These are phyloP conservation scores for Sedum album DNA, from an alignment of 164 flowering plant genomes.

Conservation along the genomic window DNA sequence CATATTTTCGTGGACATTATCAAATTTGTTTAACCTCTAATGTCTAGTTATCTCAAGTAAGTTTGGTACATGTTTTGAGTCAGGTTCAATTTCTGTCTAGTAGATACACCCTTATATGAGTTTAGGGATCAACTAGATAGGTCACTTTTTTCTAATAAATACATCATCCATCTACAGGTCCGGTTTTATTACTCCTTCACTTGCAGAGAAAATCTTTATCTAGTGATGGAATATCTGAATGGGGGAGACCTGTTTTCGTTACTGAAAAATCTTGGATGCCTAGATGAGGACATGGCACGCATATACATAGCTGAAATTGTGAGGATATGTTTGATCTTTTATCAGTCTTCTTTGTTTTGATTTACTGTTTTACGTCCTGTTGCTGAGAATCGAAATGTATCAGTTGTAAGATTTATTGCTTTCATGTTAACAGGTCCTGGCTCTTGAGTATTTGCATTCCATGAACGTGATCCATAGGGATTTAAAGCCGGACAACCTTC, in stretches of 20 bases:
- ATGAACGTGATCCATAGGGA: slow-evolving; percentile 90
- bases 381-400: background rate
- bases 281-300: slow-evolving; percentile 94
- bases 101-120: no score
- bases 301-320: slow-evolving; percentile 93
- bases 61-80: no score
- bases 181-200: slow-evolving; percentile 99
- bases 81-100: background rate
- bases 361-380: background rate
- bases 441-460: slow-evolving; percentile 95
- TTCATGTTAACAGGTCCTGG: slow-evolving; percentile 68
- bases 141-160: slow-evolving; percentile 15
- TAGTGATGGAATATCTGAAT: slow-evolving; percentile 96
- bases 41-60: background rate
- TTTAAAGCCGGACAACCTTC: slow-evolving; percentile 92
- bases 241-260: slow-evolving; percentile 97
- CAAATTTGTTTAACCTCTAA: background rate
- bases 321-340: slow-evolving; percentile 20
- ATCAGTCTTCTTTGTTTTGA: background rate
- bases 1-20: background rate
- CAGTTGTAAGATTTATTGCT: background rate
- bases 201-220: slow-evolving; percentile 93
- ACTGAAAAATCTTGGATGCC: slow-evolving; percentile 80
- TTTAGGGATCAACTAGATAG: no score
- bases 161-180: slow-evolving; percentile 54